A percentile compares a stretch with the other conserved stretches of the same genome.
Conservation (phyloP, 306 rosid genomes). For the Ormosia semicastrata region DNA sequence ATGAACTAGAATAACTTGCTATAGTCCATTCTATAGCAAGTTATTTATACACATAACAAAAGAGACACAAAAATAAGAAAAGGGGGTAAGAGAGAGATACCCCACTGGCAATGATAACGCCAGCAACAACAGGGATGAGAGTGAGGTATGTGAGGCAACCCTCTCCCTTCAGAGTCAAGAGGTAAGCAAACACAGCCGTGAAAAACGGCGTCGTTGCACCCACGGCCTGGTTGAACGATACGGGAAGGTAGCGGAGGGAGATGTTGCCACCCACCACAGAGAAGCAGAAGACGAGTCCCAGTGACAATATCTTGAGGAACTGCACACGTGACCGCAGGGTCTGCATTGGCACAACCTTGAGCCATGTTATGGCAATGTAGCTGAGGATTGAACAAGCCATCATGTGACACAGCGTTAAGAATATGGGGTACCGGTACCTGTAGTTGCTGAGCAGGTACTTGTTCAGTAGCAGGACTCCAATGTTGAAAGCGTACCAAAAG, state of each 20-base stretch:
- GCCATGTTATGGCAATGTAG: slow-evolving; percentile 5
- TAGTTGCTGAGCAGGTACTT: slow-evolving; percentile 18
- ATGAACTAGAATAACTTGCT: too few relatives aligned
- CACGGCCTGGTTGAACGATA: slow-evolving; percentile 23
- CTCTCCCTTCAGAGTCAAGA: slow-evolving; percentile 15
- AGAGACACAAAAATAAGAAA: neutral
- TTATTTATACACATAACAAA: neutral
- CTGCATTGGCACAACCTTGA: slow-evolving; percentile 8
- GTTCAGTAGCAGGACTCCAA: slow-evolving; percentile 19
- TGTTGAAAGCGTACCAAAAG: slow-evolving; percentile 12
- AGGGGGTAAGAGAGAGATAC: neutral
- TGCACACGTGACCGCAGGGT: neutral
- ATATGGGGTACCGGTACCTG: slow-evolving; percentile 16
- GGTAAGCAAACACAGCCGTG: slow-evolving; percentile 19
- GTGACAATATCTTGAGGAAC: neutral
- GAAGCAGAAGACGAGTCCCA: slow-evolving; percentile 18
- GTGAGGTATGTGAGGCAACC: slow-evolving; percentile 16
- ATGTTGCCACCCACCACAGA: slow-evolving; percentile 22
- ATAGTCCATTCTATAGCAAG: neutral
- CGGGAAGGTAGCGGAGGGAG: slow-evolving; percentile 20
- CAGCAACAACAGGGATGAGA: neutral
- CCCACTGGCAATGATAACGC: slow-evolving; percentile 28
- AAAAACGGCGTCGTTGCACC: slow-evolving; percentile 28
- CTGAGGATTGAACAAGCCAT: slow-evolving; percentile 18
- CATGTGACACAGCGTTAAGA: slow-evolving; percentile 26